Conservation (phyloP, 2,329 filamentous ascomycete genomes). For the Sphaerulina vaccinii region DNA sequence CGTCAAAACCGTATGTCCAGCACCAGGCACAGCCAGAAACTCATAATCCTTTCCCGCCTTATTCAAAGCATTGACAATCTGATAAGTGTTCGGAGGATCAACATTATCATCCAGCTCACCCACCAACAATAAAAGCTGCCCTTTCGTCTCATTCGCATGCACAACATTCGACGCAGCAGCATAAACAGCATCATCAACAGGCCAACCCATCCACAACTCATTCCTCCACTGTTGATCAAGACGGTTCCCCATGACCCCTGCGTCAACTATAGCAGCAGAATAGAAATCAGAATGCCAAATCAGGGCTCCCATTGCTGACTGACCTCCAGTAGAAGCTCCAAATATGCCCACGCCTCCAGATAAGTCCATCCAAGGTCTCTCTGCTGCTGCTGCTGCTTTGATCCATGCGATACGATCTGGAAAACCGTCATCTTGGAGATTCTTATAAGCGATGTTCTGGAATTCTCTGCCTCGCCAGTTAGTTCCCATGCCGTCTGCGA, state of each 20-base stretch:
- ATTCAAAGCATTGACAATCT: conserved; percentile 17
- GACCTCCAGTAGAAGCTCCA: conserved; percentile 7
- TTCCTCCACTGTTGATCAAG: conserved; percentile 14
- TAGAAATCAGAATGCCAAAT: conserved; percentile 15
- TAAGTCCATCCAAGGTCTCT: conserved; percentile 11
- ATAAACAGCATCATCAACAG: conserved; percentile 9
- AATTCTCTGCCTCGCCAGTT: conserved; percentile 12
- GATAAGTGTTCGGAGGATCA: conserved; percentile 13
- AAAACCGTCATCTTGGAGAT: conserved; percentile 12
- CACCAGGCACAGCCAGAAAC: conserved; percentile 11
- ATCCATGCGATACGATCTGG: conserved; percentile 14
- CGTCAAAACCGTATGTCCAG: conserved; percentile 4
- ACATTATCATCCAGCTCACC: conserved; percentile 14
- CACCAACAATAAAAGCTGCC: conserved; percentile 10
- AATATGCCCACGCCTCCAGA: conserved; percentile 6
- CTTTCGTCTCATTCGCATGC: conserved; percentile 8
- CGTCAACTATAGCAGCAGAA: conserved; percentile 8
- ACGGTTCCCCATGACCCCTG: conserved; percentile 14
- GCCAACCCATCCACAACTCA: conserved; percentile 8
- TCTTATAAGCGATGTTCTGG: conserved; percentile 5
- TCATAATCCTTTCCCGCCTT: conserved; percentile 15
- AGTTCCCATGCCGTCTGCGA: conserved; percentile 12
- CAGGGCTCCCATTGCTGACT: conserved; percentile 7
- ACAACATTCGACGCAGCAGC: conserved; percentile 10
- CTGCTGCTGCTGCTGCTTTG: conserved; percentile 9